phyloP scores from a whole-genome alignment of 2,329 filamentous ascomycete genomes.

The Diaporthe citrichinensis region DNA sequence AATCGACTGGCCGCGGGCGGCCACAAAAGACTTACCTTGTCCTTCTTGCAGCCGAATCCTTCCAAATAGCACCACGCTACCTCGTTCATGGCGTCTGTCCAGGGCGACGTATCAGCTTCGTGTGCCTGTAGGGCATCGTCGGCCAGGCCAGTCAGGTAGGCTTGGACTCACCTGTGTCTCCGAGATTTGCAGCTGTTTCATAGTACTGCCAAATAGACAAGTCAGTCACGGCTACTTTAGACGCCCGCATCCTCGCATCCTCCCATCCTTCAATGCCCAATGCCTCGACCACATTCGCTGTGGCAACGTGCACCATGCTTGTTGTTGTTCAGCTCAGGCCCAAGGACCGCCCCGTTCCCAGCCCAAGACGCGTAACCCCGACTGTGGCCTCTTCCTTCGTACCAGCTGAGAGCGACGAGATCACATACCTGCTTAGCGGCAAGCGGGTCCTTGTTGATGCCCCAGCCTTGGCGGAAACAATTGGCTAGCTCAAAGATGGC shows the following conservation, averaged over 20 bases:
- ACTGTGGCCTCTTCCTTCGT: neutral
- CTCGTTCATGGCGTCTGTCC: slow-evolving; percentile 94
- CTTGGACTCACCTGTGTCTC: slow-evolving; percentile 78
- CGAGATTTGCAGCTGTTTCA: slow-evolving; percentile 95
- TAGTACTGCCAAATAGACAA: slow-evolving; percentile 77
- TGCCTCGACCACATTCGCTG: neutral
- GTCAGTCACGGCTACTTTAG: slow-evolving; percentile 31
- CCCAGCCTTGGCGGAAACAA: slow-evolving; percentile 96
- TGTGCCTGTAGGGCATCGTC: slow-evolving; percentile 35
- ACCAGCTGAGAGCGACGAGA: neutral
- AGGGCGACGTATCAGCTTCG: slow-evolving; percentile 49
- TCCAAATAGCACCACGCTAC: slow-evolving; percentile 95
- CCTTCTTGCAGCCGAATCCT: slow-evolving; percentile 97
- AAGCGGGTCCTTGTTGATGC: slow-evolving; percentile 85
- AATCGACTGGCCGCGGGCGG: neutral
- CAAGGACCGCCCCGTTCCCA: neutral
- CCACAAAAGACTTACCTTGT: slow-evolving; percentile 81
- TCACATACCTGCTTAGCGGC: slow-evolving; percentile 80
- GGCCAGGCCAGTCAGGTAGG: slow-evolving; percentile 1
- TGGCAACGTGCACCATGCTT: neutral
- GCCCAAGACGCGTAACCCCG: neutral
- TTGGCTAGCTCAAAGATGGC: slow-evolving; percentile 97
- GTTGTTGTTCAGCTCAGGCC: neutral
- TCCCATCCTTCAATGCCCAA: neutral
- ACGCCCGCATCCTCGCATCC: neutral